phyloP scores from a whole-genome alignment of 2,329 filamentous ascomycete genomes.

The Geoglossum cookeanum region DNA sequence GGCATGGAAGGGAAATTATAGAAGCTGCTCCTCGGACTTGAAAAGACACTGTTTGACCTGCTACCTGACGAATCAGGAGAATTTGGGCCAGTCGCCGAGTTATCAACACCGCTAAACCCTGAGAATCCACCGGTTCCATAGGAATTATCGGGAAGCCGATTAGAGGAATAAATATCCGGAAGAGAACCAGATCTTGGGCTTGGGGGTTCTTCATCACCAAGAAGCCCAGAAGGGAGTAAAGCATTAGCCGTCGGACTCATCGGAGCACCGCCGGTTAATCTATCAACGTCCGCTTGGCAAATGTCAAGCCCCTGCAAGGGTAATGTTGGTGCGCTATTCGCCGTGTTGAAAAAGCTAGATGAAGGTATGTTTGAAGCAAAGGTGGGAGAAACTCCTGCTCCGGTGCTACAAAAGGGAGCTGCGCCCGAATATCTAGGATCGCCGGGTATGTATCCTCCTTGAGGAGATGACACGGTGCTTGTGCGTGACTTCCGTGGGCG shows the following conservation, averaged over 20 bases:
- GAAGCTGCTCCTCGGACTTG: slow-evolving; percentile 26
- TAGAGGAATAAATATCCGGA: slow-evolving; percentile 7
- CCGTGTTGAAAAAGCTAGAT: slow-evolving; percentile 34
- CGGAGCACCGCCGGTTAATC: slow-evolving; percentile 43
- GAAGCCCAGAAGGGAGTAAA: slow-evolving; percentile 49
- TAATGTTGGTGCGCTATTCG: slow-evolving; percentile 39
- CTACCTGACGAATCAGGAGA: slow-evolving; percentile 27
- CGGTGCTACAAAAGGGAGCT: slow-evolving; percentile 27
- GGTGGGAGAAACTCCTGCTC: slow-evolving; percentile 31
- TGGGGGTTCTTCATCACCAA: slow-evolving; percentile 41
- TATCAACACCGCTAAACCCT: slow-evolving; percentile 11
- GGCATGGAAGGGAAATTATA: slow-evolving; percentile 15
- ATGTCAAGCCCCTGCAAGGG: slow-evolving; percentile 16
- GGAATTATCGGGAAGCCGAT: not conserved
- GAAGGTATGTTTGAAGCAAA: slow-evolving; percentile 24
- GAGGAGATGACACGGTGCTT: slow-evolving; percentile 3
- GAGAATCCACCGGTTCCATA: slow-evolving; percentile 2
- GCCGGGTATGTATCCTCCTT: slow-evolving; percentile 6
- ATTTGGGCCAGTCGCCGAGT: slow-evolving; percentile 17
- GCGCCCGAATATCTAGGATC: slow-evolving; percentile 21
- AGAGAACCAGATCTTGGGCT: slow-evolving; percentile 22
- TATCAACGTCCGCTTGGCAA: slow-evolving; percentile 43
- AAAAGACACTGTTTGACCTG: slow-evolving; percentile 24
- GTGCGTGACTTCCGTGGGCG: slow-evolving; percentile 4
- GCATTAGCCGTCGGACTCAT: slow-evolving; percentile 61